Evolutionary conservation across 495 filamentous ascomycete genomes (phyloP).

Genomic region (Saxophila tyrrhenica): DNA sequence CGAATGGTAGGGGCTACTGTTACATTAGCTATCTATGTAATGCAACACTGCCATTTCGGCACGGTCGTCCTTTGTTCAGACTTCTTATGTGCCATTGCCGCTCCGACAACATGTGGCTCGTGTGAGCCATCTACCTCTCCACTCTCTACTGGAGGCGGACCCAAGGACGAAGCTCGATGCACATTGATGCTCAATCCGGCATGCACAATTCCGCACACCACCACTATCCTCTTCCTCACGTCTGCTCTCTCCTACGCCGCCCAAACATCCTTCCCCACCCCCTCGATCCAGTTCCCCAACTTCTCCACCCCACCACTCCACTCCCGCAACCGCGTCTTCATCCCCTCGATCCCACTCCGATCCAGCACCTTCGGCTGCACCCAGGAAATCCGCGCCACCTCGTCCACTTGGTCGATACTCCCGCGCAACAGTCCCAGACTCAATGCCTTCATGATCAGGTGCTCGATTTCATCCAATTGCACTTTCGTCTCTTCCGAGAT

Average conservation of each 20-base stretch:
- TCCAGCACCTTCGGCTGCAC: conserved; percentile 97
- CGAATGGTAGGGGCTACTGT: too few species aligned
- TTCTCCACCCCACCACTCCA: conserved; percentile 95
- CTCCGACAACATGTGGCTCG: too few species aligned
- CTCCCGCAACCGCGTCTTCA: conserved; percentile 75
- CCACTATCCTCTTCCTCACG: neutral
- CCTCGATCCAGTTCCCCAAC: conserved; percentile 88
- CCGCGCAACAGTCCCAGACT: conserved; percentile 82
- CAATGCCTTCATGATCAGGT: conserved; percentile 95
- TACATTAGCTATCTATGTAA: too few species aligned
- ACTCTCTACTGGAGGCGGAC: too few species aligned
- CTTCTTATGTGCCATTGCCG: too few species aligned
- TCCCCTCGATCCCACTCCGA: conserved; percentile 88
- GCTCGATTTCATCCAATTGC: conserved; percentile 80
- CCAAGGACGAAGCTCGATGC: too few species aligned
- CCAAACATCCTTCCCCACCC: conserved; percentile 22
- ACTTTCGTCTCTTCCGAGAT: conserved; percentile 92
- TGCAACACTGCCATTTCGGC: too few species aligned
- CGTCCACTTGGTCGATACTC: conserved; percentile 91
- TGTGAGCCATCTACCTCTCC: too few species aligned
- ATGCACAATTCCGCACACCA: too few species aligned
- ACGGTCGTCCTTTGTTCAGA: too few species aligned
- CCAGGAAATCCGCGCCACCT: conserved; percentile 92
- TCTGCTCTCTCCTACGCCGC: conserved; percentile 6
- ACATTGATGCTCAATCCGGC: neutral